A percentile compares a stretch with the other conserved stretches of the same genome.
These are phyloP conservation scores for Aspergillus affinis DNA, from an alignment of 495 filamentous ascomycete genomes.

Conservation along the genomic window DNA sequence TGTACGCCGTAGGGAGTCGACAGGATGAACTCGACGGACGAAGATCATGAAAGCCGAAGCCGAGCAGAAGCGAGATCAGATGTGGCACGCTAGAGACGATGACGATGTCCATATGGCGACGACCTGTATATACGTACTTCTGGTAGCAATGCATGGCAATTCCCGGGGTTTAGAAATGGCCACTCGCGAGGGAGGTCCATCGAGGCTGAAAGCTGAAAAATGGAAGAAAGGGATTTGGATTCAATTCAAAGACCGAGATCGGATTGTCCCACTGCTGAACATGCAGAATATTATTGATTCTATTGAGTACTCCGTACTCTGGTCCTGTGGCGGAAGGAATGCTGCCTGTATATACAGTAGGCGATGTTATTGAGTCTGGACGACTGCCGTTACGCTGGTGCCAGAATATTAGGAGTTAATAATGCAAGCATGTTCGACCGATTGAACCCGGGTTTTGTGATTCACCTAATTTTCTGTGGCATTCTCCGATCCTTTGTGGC, in stretches of 20 bases:
- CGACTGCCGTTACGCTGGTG: neutral
- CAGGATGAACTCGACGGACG: neutral
- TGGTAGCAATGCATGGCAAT: neutral
- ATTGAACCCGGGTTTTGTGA: neutral
- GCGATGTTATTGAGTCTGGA: neutral
- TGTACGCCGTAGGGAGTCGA: neutral
- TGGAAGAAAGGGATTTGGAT: neutral
- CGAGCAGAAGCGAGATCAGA: conserved; percentile 4
- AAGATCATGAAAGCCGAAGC: neutral
- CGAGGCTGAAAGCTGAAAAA: neutral
- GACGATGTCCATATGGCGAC: neutral
- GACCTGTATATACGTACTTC: too few relatives aligned
- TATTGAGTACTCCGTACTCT: too few relatives aligned
- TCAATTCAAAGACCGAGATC: neutral
- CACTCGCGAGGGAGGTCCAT: neutral
- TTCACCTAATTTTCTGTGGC: neutral
- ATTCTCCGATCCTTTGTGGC: neutral
- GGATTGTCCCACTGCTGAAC: neutral
- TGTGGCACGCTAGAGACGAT: conserved; percentile 1
- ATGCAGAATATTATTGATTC: neutral
- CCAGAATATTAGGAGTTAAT: neutral
- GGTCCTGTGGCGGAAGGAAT: neutral
- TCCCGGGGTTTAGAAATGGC: too few relatives aligned
- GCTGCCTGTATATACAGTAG: neutral
- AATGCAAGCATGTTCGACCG: neutral